Evolutionary conservation across 805 yeast species (phyloP).

Genomic region (Ogataea nakhonphanomensis): DNA sequence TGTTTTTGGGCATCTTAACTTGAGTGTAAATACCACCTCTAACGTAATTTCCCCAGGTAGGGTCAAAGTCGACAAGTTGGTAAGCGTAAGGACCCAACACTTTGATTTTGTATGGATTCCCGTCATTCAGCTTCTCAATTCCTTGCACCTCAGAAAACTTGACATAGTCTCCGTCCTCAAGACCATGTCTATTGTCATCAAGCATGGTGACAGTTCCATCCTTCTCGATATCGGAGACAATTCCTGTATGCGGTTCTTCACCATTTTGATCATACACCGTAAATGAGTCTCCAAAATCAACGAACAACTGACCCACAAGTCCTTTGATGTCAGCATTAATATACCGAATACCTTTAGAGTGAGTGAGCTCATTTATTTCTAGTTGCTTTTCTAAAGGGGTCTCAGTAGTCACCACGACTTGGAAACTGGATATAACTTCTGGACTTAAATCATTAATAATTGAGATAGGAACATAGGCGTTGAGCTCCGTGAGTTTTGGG

Average conservation of each 20-base stretch:
- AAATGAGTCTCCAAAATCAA: constrained; percentile 83
- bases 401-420: constrained; percentile 84
- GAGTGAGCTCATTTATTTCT: constrained; percentile 71
- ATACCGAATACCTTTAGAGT: constrained; percentile 67
- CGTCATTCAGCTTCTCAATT: constrained; percentile 68
- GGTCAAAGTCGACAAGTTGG: constrained; percentile 55
- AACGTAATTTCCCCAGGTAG: constrained; percentile 56
- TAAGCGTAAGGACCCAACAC: constrained; percentile 96
- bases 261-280: constrained; percentile 83
- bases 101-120: constrained; percentile 67
- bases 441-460: constrained; percentile 56
- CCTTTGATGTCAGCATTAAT: constrained; percentile 84
- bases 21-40: constrained; percentile 91
- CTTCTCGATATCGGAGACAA: constrained; percentile 81
- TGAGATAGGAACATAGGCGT: constrained; percentile 84
- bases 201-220: constrained; percentile 92
- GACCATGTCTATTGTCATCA: constrained; percentile 89
- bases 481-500: constrained; percentile 71
- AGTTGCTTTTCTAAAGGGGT: constrained; percentile 69
- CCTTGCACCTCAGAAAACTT: constrained; percentile 86
- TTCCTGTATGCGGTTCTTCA: constrained; percentile 86
- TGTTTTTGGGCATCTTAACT: constrained; percentile 74
- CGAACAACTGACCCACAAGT: constrained; percentile 82
- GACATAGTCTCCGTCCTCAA: constrained; percentile 88
- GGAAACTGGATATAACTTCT: constrained; percentile 53